Evolutionary conservation across 2,329 filamentous ascomycete species (phyloP).

Genomic region (Penicillium polonicum): DNA sequence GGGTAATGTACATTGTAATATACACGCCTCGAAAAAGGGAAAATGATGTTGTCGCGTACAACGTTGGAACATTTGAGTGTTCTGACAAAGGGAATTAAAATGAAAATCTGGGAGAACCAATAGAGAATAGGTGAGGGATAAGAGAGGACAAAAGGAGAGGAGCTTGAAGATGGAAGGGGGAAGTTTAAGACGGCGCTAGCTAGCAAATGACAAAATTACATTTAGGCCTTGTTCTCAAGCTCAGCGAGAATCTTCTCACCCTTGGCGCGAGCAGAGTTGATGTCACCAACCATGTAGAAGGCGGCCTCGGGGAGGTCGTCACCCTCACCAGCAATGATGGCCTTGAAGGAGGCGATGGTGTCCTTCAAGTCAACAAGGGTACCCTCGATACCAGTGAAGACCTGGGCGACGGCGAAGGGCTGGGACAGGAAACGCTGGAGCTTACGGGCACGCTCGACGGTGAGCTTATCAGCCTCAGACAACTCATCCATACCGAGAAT

Average conservation of each 20-base stretch:
- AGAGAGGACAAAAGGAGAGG: background rate
- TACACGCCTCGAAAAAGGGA: conserved; percentile 43
- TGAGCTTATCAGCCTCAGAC: conserved; percentile 98
- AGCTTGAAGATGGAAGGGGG: conserved; percentile 14
- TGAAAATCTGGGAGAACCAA: conserved; percentile 16
- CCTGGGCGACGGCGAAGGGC: conserved; percentile 88
- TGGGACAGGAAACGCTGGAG: conserved; percentile 99
- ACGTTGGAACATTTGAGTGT: conserved; percentile 10
- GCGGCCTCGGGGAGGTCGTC: conserved; percentile 90
- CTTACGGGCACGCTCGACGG: conserved; percentile 99
- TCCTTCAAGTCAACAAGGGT: conserved; percentile 97
- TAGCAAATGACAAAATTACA: conserved; percentile 44
- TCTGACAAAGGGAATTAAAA: conserved; percentile 30
- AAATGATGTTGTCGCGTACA: conserved; percentile 25
- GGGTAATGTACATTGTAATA: conserved; percentile 45
- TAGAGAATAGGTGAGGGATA: conserved; percentile 5
- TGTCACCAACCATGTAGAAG: conserved; percentile 98
- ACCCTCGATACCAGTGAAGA: conserved; percentile 81
- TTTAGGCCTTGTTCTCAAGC: conserved; percentile 63
- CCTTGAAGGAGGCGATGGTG: conserved; percentile 96
- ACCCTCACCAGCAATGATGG: conserved; percentile 90
- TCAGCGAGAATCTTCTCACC: conserved; percentile 99
- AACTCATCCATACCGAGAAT: conserved; percentile 99
- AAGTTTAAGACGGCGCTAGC: conserved; percentile 35
- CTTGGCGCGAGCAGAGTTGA: conserved; percentile 89